A percentile compares a stretch with the other conserved stretches of the same genome.
phyloP scores from a whole-genome alignment of 225 moss, liverwort and hornwort species.

The Sphagnum contortum region DNA sequence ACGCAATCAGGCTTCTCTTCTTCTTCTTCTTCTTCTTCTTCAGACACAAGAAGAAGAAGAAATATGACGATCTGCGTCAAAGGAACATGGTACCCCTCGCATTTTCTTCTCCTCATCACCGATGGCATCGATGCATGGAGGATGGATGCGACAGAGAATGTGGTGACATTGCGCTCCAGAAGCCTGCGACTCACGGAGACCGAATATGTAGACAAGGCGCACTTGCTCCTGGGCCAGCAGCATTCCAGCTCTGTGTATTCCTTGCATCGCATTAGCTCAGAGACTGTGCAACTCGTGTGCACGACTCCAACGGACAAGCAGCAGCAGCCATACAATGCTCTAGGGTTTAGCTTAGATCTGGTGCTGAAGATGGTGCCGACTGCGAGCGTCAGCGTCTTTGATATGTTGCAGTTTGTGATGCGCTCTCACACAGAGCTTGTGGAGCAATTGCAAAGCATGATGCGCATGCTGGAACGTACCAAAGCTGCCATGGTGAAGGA shows the following conservation, averaged over 20 bases:
- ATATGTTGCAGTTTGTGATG: conserved; percentile 35
- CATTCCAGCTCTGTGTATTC: conserved; percentile 30
- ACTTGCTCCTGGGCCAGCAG: conserved; percentile 27
- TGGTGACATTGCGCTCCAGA: conserved; percentile 17
- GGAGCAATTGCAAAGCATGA: conserved; percentile 17
- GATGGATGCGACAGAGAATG: conserved; percentile 20
- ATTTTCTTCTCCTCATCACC: conserved; percentile 33
- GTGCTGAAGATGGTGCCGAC: conserved; percentile 16
- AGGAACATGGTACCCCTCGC: conserved; percentile 28
- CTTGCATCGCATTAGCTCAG: conserved; percentile 15
- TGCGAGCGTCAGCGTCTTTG: conserved; percentile 19
- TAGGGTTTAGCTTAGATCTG: conserved; percentile 4
- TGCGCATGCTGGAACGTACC: conserved; percentile 26
- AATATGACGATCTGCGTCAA: too few relatives aligned
- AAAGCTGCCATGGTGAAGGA: conserved; percentile 26
- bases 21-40: too few relatives aligned
- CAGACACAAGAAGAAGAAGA: too few relatives aligned
- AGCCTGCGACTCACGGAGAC: conserved; percentile 21
- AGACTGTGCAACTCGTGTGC: conserved; percentile 16
- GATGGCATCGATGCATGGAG: conserved; percentile 37
- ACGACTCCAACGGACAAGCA: conserved; percentile 10
- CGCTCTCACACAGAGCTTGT: conserved; percentile 20
- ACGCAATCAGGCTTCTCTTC: too few relatives aligned
- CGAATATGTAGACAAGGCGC: conserved; percentile 38
- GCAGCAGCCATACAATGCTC: background rate